Evolutionary conservation across 2,329 filamentous ascomycete genomes (phyloP).

Genomic region (Scopulariopsis brevicaulis): DNA sequence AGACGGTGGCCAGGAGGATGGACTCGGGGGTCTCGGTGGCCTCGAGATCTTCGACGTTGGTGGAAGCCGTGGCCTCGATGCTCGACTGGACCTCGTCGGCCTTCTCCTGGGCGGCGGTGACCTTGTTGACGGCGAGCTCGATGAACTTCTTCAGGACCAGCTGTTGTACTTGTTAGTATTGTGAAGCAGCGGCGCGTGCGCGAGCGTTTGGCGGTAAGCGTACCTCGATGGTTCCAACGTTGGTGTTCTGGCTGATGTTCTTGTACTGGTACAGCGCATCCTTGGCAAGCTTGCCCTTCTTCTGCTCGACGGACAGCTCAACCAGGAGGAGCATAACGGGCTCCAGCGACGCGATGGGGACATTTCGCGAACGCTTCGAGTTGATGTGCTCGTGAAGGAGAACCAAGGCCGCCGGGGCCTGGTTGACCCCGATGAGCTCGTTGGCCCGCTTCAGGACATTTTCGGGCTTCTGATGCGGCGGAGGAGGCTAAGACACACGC

Average conservation of each 20-base stretch:
- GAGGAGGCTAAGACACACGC: conserved; percentile 60
- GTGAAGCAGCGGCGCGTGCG: too few relatives aligned
- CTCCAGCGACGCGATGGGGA: conserved; percentile 89
- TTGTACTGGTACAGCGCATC: conserved; percentile 99
- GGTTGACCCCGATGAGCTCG: conserved; percentile 96
- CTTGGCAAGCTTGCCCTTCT: conserved; percentile 97
- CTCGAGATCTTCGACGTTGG: conserved; percentile 88
- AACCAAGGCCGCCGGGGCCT: conserved; percentile 82
- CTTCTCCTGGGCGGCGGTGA: conserved; percentile 89
- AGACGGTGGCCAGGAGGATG: conserved; percentile 93
- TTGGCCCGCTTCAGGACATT: conserved; percentile 98
- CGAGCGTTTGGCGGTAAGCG: conserved; percentile 8
- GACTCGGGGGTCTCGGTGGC: conserved; percentile 96
- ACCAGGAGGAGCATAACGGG: conserved; percentile 98
- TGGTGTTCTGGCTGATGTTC: conserved; percentile 98
- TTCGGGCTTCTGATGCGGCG: conserved; percentile 94
- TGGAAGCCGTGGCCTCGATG: conserved; percentile 59
- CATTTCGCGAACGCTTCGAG: conserved; percentile 95
- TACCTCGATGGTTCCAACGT: conserved; percentile 95
- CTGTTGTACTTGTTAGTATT: conserved; percentile 23
- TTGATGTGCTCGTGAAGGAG: conserved; percentile 99
- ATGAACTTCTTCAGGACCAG: conserved; percentile 96
- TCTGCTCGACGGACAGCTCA: conserved; percentile 90
- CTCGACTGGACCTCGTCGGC: conserved; percentile 88
- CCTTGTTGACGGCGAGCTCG: conserved; percentile 90